Evolutionary conservation across 2,329 filamentous ascomycete species (phyloP), one percentile per base, ranked within the genome.

Genomic region (Neocucurbitaria cava): DNA sequence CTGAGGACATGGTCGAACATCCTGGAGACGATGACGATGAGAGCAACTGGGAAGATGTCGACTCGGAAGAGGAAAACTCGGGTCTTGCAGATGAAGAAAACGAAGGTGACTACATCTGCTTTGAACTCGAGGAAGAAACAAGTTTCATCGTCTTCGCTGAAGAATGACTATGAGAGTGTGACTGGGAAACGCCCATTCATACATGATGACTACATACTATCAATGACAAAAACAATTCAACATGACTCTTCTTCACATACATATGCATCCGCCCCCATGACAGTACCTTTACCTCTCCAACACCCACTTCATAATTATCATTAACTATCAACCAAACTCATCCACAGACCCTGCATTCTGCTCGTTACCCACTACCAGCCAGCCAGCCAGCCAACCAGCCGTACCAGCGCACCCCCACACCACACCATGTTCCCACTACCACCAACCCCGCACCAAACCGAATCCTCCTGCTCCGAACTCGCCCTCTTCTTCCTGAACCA

Each of bases 1-100:
- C 20, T 11, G 45, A 62, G 13, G 46, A 53, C 18, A 40, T 51
- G 8, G 17, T 44, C 23, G 52, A 54, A 2, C 52, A 57, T 9
- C 49, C 50, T 7, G 54, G 59, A 10, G 53, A 57, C 5, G 62
- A 65, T 15, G 61, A 62, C 13, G 59, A 55, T 10, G 63, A 66
- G 4, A 62, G 56, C 41, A 65, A 68, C 40, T 68, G 65, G 65
- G 66, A 69, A 41, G 61, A 64, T n/a, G 33, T 62, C 26, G 58
- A 61, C 20, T 51, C 46, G 11, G 59, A 63, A n/a, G 59, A 61
- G 3, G 60, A 63, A 13, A 46, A 48, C 21, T 47, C 35, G 3
- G 51, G 51, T 2, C 13, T 10, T 26, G 44, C 20, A 6, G 17
- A 42, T 5, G 48, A 44, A 15, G 49, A 21, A 11, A 36, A 20